Evolutionary conservation across 805 yeast genomes (phyloP).

Genomic region (Teunomyces lycoperdinae): DNA sequence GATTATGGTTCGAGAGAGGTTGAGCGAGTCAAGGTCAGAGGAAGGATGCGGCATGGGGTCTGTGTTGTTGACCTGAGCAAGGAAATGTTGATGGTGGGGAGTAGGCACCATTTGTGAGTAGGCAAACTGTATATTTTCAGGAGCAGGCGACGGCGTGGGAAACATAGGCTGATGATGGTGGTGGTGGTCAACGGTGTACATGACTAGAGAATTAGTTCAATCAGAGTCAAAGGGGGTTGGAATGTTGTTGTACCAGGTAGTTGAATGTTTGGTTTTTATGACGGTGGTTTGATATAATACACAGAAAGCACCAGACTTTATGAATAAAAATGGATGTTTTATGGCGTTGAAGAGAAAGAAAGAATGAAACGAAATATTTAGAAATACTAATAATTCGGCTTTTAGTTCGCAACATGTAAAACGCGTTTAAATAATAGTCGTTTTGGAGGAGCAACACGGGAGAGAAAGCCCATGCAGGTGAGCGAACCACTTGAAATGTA

Average conservation of each 20-base stretch:
- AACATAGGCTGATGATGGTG: conserved; percentile 1
- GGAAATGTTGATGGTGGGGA: conserved; percentile 8
- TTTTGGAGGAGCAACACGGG: background rate
- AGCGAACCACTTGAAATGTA: background rate
- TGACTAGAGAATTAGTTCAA: background rate
- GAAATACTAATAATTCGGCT: background rate
- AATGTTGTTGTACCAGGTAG: conserved; percentile 1
- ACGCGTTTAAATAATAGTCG: conserved; percentile 1
- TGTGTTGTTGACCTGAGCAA: conserved; percentile 9
- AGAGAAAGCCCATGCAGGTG: background rate
- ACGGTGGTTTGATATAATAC: background rate
- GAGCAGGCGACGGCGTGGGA: background rate
- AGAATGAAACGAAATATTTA: background rate
- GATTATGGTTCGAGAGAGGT: conserved; percentile 36
- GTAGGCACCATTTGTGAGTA: conserved; percentile 14
- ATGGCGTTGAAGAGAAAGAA: background rate
- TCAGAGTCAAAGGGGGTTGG: background rate
- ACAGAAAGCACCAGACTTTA: background rate
- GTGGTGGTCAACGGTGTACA: conserved; percentile 1
- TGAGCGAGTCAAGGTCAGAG: conserved; percentile 30
- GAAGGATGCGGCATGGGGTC: background rate
- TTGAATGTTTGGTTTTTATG: background rate
- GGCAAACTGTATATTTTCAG: background rate
- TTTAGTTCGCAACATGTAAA: background rate
- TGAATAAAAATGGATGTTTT: background rate